Conservation (phyloP, 2,329 filamentous ascomycete species). For the Penicillium nordicum region DNA sequence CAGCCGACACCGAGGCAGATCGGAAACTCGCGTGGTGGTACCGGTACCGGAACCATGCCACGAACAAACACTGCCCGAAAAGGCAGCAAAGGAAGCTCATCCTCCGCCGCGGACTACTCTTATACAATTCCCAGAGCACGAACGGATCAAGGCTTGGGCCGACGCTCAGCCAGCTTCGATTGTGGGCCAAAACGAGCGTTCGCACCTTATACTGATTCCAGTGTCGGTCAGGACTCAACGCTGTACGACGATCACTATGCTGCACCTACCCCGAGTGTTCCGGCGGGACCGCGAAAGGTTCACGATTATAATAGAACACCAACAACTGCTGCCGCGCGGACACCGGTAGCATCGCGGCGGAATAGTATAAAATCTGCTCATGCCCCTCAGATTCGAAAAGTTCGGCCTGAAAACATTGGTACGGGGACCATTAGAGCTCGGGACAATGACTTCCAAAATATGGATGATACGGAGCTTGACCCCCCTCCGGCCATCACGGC, state of each 20-base stretch:
- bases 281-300: constrained; percentile 67
- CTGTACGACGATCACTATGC: constrained; percentile 63
- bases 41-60: constrained; percentile 24
- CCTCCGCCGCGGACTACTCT: constrained; percentile 72
- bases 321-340: constrained; percentile 26
- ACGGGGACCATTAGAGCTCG: constrained; percentile 33
- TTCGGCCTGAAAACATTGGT: constrained; percentile 39
- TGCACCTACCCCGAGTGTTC: constrained; percentile 80
- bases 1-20: constrained; percentile 58
- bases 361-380: constrained; percentile 45
- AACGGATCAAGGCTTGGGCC: constrained; percentile 31
- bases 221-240: constrained; percentile 22
- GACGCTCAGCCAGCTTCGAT: constrained; percentile 47
- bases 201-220: constrained; percentile 21
- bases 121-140: constrained; percentile 42
- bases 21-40: constrained; percentile 56
- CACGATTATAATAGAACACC: constrained; percentile 31
- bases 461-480: constrained; percentile 29
- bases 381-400: constrained; percentile 35
- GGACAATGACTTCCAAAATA: constrained; percentile 29
- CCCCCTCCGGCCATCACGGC: constrained; percentile 43
- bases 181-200: constrained; percentile 38
- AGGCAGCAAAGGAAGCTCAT: constrained; percentile 70
- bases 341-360: constrained; percentile 37
- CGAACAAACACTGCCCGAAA: constrained; percentile 47